These are phyloP conservation scores for Ophiocordyceps polyrhachis-furcata DNA, from an alignment of 2,329 filamentous ascomycete genomes.

Conservation along the genomic window DNA sequence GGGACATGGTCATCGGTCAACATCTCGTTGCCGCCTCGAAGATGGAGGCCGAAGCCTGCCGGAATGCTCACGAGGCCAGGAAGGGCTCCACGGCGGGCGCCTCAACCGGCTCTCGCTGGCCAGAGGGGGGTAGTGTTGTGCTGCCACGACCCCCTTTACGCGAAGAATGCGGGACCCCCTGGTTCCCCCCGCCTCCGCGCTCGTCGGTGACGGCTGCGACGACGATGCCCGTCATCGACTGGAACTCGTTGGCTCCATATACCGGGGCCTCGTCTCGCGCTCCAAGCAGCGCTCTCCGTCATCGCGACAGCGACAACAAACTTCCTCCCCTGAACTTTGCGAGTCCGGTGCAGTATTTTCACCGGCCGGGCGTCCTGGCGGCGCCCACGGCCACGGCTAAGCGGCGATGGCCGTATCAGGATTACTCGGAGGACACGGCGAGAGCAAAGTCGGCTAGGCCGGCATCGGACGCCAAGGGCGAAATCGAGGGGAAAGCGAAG, in stretches of 20 bases:
- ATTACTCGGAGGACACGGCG: background rate
- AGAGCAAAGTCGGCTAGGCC: background rate
- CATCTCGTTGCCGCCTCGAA: conserved; percentile 34
- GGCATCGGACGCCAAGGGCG: background rate
- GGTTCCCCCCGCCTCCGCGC: background rate
- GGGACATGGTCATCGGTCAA: conserved; percentile 45
- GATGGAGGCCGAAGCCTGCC: conserved; percentile 18
- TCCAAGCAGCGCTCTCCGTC: background rate
- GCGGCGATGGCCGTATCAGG: background rate
- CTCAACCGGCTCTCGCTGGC: background rate
- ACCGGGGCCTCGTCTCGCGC: background rate
- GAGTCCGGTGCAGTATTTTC: background rate
- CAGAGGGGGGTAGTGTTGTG: too few relatives aligned
- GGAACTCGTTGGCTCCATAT: background rate
- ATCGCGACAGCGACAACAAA: background rate
- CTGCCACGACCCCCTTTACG: background rate
- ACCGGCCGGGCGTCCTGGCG: background rate
- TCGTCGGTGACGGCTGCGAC: background rate
- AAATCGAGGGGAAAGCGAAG: background rate
- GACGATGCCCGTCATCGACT: background rate
- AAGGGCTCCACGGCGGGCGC: background rate
- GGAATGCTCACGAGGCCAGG: background rate
- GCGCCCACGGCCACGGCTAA: background rate
- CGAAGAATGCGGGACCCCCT: background rate
- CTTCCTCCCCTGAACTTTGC: background rate